Evolutionary conservation across 2,329 filamentous ascomycete genomes (phyloP).

Genomic region (Colletotrichum costaricense): DNA sequence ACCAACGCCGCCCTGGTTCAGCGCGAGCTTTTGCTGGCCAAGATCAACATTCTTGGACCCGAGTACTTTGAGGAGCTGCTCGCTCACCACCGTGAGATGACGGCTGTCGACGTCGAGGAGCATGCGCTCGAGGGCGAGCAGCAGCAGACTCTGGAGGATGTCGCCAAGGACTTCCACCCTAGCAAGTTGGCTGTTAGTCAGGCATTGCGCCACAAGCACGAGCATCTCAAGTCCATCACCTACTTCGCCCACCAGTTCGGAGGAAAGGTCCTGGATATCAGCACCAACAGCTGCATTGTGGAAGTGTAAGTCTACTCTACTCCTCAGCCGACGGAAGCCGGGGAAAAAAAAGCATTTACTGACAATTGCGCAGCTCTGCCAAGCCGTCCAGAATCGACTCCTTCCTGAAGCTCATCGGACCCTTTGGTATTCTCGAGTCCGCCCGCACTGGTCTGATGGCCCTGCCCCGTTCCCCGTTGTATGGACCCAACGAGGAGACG

Average conservation of each 20-base stretch:
- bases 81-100: constrained; percentile 93
- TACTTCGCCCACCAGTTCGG: constrained; percentile 98
- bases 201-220: constrained; percentile 94
- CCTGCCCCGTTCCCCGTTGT: constrained; percentile 89
- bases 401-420: constrained; percentile 94
- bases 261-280: constrained; percentile 97
- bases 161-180: constrained; percentile 84
- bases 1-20: constrained; percentile 93
- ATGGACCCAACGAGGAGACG: constrained; percentile 76
- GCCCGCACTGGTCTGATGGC: constrained; percentile 97
- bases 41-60: constrained; percentile 95
- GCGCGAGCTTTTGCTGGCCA: constrained; percentile 93
- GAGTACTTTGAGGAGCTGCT: constrained; percentile 99
- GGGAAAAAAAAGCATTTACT: constrained; percentile 30
- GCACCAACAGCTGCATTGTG: constrained; percentile 98
- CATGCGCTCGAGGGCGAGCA: constrained; percentile 48
- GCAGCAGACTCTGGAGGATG: constrained; percentile 56
- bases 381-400: constrained; percentile 96
- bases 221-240: constrained; percentile 96
- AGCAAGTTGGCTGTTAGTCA: constrained; percentile 87
- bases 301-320: constrained; percentile 79
- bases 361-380: constrained; percentile 72
- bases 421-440: constrained; percentile 96
- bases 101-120: constrained; percentile 60
- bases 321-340: neutral